phyloP scores from a whole-genome alignment of 345 rosid species.

The Carallia brachiata region DNA sequence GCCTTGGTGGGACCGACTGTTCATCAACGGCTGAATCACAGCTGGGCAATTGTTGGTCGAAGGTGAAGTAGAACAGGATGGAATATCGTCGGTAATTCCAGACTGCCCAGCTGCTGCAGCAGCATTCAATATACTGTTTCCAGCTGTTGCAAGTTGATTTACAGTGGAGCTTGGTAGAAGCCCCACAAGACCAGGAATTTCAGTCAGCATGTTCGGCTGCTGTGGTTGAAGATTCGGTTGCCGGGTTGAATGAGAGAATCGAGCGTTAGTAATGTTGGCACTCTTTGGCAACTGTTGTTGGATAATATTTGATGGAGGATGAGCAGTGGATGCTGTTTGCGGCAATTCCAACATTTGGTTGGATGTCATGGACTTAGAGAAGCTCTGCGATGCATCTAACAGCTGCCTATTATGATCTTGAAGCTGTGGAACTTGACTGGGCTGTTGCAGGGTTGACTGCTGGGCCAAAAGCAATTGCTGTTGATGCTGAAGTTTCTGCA shows the following conservation, averaged over 20 bases:
- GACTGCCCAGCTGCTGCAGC: slow-evolving; percentile 46
- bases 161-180: slow-evolving; percentile 21
- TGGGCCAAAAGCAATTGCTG: slow-evolving; percentile 48
- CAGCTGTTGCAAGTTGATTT: slow-evolving; percentile 36
- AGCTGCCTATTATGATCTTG: slow-evolving; percentile 54
- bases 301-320: slow-evolving; percentile 37
- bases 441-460: slow-evolving; percentile 47
- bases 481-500: slow-evolving; percentile 80
- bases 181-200: slow-evolving; percentile 41
- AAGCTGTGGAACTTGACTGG: slow-evolving; percentile 39
- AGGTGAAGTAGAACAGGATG: slow-evolving; percentile 62
- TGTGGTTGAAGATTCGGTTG: slow-evolving; percentile 42
- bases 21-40: slow-evolving; percentile 38
- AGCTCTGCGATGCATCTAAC: slow-evolving; percentile 50
- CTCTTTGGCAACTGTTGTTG: slow-evolving; percentile 43
- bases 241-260: slow-evolving; percentile 36
- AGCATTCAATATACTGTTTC: slow-evolving; percentile 33
- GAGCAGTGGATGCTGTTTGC: slow-evolving; percentile 34
- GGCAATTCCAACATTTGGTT: slow-evolving; percentile 47
- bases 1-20: slow-evolving; percentile 30
- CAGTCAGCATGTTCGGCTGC: slow-evolving; percentile 39
- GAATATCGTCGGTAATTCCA: slow-evolving; percentile 53
- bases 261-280: slow-evolving; percentile 36
- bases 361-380: slow-evolving; percentile 41
- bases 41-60: slow-evolving; percentile 44